Percentiles rank a stretch among this genome's conserved stretches.
phyloP scores from a whole-genome alignment of 164 flowering plant species.

The Buxus sempervirens region DNA sequence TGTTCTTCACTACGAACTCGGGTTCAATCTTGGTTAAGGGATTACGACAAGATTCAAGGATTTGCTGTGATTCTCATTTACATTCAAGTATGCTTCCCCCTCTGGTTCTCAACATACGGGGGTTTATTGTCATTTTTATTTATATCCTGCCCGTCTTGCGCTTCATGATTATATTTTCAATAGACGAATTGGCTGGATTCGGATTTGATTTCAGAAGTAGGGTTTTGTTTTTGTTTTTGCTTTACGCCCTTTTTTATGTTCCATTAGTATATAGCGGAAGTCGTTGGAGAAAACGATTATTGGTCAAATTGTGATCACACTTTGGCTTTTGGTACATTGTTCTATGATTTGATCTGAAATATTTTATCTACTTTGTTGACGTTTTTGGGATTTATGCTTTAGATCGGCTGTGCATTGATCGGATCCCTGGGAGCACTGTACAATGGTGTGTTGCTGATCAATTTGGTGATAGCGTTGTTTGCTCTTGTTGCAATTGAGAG shows the following conservation, averaged over 20 bases:
- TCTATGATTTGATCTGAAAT: too few species aligned
- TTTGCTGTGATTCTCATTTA: slow-evolving; percentile 61
- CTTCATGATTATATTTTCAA: too few species aligned
- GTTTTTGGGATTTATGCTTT: slow-evolving; percentile 3
- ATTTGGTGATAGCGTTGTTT: slow-evolving; percentile 68
- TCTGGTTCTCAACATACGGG: neutral
- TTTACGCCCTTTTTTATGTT: slow-evolving; percentile 1
- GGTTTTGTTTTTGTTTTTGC: neutral
- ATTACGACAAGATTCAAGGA: slow-evolving; percentile 62
- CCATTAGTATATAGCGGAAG: neutral
- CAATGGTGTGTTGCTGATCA: slow-evolving; percentile 69
- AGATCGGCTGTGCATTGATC: slow-evolving; percentile 78
- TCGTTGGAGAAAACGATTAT: too few species aligned
- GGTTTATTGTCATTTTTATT: neutral
- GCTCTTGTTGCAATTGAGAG: slow-evolving; percentile 94
- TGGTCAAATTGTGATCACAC: too few species aligned
- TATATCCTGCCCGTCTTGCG: neutral
- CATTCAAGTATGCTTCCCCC: slow-evolving; percentile 43
- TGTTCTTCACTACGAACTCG: slow-evolving; percentile 35
- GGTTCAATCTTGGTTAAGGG: slow-evolving; percentile 58
- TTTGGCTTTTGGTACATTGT: too few species aligned
- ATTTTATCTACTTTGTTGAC: too few species aligned
- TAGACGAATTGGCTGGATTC: neutral
- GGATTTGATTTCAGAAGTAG: neutral
- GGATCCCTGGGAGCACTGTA: slow-evolving; percentile 87